Evolutionary conservation across 192 early-diverging fungal genomes (phyloP).

Genomic region (Coemansia sp.): DNA sequence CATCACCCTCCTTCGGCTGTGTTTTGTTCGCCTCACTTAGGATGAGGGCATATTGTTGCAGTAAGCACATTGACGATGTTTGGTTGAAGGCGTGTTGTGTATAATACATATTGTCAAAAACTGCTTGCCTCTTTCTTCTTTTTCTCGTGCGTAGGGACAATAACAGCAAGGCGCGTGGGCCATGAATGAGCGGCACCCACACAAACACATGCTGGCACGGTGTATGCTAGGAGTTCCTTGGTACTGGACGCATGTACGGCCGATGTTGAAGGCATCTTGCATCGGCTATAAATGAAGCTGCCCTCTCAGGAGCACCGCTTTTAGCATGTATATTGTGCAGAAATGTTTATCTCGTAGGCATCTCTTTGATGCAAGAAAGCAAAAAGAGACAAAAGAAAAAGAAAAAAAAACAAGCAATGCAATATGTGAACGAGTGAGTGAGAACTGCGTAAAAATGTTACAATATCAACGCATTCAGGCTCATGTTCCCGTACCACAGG

Average conservation of each 20-base stretch:
- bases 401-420: not conserved
- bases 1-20: no score
- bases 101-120: not conserved
- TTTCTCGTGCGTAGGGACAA: not conserved
- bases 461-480: not conserved
- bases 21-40: not conserved
- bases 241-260: not conserved
- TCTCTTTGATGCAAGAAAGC: not conserved
- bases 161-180: not conserved
- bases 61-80: no score
- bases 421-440: no score
- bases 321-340: not conserved
- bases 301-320: no score
- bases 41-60: not conserved
- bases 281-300: not conserved
- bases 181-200: no score
- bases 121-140: not conserved
- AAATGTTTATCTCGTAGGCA: not conserved
- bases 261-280: not conserved
- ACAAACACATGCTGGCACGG: not conserved
- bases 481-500: not conserved
- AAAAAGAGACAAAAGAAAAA: not conserved
- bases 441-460: not conserved
- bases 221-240: not conserved
- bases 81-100: not conserved